A percentile compares a stretch with the other conserved stretches of the same genome.
Evolutionary conservation across 495 filamentous ascomycete genomes (phyloP).

Genomic region (Schizothecium vesticola): DNA sequence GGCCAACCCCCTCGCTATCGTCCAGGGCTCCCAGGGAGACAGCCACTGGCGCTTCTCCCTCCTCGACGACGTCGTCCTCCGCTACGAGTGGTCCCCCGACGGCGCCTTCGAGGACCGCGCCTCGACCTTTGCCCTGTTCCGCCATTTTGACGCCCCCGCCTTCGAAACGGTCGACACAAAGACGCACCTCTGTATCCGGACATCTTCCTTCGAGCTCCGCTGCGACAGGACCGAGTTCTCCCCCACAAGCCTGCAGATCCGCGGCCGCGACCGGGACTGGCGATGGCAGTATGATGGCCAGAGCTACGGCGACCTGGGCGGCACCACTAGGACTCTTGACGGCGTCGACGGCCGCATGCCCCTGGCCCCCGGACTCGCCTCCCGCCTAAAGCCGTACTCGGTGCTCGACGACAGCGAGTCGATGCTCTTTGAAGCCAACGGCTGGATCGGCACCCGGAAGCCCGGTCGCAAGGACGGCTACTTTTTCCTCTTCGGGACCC

Average conservation of each 20-base stretch:
- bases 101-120: conserved; percentile 52
- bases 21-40: conserved; percentile 32
- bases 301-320: conserved; percentile 41
- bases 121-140: conserved; percentile 51
- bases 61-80: conserved; percentile 45
- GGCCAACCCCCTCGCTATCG: conserved; percentile 42
- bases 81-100: conserved; percentile 55
- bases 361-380: conserved; percentile 46
- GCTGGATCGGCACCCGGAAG: conserved; percentile 40
- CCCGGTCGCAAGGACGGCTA: conserved; percentile 51
- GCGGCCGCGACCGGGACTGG: conserved; percentile 18
- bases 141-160: conserved; percentile 42
- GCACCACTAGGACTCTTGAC: conserved; percentile 53
- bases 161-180: conserved; percentile 36
- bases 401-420: conserved; percentile 50
- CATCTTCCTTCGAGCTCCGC: conserved; percentile 43
- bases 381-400: conserved; percentile 37
- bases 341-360: conserved; percentile 42
- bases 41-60: conserved; percentile 51
- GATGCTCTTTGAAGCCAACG: conserved; percentile 49
- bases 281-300: conserved; percentile 46
- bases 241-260: conserved; percentile 36
- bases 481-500: conserved; percentile 51
- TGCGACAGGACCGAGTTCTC: conserved; percentile 51
- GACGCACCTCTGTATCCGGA: conserved; percentile 44